Base-by-base conservation (phyloP, 2,329 filamentous ascomycete species). In the Sphaceloma murrayae region DNA sequence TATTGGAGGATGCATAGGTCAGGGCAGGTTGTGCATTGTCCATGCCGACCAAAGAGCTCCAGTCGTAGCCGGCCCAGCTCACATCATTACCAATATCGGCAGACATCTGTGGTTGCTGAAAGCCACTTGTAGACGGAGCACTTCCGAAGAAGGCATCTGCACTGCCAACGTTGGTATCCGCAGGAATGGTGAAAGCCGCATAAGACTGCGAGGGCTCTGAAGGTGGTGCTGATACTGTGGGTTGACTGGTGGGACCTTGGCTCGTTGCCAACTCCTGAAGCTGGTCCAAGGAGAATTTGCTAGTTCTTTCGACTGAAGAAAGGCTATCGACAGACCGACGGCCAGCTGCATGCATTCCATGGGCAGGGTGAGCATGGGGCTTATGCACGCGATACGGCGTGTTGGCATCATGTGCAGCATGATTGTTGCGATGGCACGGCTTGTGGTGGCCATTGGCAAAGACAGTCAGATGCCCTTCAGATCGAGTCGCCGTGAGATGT, bases 401-500 rank as follows among this genome's bases (percentile, higher is more conserved):
- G 47, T 75, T 75, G 46, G 70, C 75, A 48, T 78, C 74, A 55
- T 79, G 76, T 48, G 75, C 75, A 51, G 73, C 69, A 58, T 78
- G 74, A 60, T 80, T 79, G 61, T 77, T 74, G 52, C 76, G 74
- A 56, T 80, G 76, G 40, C 71, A 73, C 8, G 76, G 76, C 62
- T 78, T 78, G 62, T 79, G 75, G 53, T 79, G 75, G 47, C 76
- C 76, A 54, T 79, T 78, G 16, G 74, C 67, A 56, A 78, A 78
- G 47, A 77, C 66, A 13, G 73, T 78, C 53, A 79, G 61, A 21
- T 70, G 72, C 47, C 69, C 71, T 43, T 80, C 77, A 17, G 74
- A 78, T 52, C 73, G 74, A 46, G 71, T 70, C 34, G 70, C 67
- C 31, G 70, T 72, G 38, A 78, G 65, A 53, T 69, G 69, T 9